Percentiles rank a stretch among this genome's conserved stretches.
phyloP scores from a whole-genome alignment of 139 green algal genomes.

The Chlorella sp. region DNA sequence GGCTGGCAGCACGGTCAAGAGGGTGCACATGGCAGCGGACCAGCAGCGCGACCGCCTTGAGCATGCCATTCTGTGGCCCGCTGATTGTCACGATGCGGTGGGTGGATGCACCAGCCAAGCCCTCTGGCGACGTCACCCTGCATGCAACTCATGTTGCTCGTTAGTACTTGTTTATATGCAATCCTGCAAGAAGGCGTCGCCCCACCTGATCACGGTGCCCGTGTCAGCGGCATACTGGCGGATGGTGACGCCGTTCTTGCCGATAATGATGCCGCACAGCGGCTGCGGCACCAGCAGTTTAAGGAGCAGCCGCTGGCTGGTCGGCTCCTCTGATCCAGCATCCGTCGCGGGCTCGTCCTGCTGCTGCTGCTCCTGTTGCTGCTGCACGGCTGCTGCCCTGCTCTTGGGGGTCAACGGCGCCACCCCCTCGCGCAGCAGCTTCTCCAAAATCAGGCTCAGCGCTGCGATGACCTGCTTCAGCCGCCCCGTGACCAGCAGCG shows the following conservation, averaged over 20 bases:
- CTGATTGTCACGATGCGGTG: constrained; percentile 44
- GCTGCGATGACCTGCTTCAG: constrained; percentile 72
- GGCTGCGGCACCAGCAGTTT: constrained; percentile 74
- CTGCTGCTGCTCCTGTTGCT: neutral
- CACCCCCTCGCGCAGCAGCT: constrained; percentile 56
- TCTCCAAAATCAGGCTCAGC: constrained; percentile 74
- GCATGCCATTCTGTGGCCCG: constrained; percentile 8
- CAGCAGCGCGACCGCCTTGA: constrained; percentile 17
- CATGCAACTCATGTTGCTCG: too few species aligned
- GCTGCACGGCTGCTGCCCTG: constrained; percentile 8
- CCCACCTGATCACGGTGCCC: constrained; percentile 55
- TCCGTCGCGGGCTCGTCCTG: constrained; percentile 1
- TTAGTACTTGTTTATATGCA: too few species aligned
- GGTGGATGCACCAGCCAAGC: neutral
- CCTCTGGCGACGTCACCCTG: constrained; percentile 18
- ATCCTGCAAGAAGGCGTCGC: neutral
- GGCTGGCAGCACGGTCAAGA: too few species aligned
- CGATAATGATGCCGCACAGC: constrained; percentile 82
- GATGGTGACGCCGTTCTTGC: constrained; percentile 78
- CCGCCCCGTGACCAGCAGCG: constrained; percentile 69
- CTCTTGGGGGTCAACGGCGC: constrained; percentile 27
- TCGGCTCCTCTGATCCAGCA: neutral
- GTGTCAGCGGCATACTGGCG: constrained; percentile 68
- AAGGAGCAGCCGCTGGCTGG: constrained; percentile 36
- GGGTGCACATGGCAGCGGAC: too few species aligned